Conservation (phyloP, 768 basidiomycete species). For the Dacryopinax spathularia region DNA sequence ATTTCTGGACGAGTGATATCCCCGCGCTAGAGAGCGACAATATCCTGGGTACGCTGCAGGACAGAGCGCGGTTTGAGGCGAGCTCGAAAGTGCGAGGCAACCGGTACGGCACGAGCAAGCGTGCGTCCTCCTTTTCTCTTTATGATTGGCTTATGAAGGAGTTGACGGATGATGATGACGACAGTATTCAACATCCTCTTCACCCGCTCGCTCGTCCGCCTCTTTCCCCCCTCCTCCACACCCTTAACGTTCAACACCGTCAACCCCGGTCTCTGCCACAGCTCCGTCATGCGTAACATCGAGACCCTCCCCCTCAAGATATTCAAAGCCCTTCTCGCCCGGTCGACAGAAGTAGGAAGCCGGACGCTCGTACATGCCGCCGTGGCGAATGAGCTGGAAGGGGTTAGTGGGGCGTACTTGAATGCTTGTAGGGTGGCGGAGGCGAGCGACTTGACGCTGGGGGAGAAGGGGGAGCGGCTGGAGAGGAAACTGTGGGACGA, state of each 20-base stretch:
- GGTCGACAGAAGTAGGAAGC: constrained; percentile 28
- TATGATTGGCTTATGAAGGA: neutral
- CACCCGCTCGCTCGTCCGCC: neutral
- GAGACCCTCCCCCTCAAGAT: neutral
- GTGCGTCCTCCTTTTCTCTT: neutral
- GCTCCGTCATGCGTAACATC: neutral
- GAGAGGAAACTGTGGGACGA: constrained; percentile 29
- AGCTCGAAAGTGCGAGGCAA: neutral
- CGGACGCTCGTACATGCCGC: constrained; percentile 27
- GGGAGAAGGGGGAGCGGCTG: constrained; percentile 21
- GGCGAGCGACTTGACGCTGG: constrained; percentile 25
- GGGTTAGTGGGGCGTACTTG: constrained; percentile 25
- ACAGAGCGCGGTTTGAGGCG: no score
- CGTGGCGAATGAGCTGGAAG: constrained; percentile 19
- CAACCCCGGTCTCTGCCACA: neutral
- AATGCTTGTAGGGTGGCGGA: constrained; percentile 19
- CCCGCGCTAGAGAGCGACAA: constrained; percentile 10
- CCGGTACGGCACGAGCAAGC: constrained; percentile 8
- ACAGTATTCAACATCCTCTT: neutral
- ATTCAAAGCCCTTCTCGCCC: constrained; percentile 24
- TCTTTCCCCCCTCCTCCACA: neutral
- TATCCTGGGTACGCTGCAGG: neutral
- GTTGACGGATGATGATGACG: neutral
- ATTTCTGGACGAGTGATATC: constrained; percentile 19
- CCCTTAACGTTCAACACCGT: neutral